Base-by-base conservation (phyloP, 148 eudicot species). In the Amaranthus cruentus region DNA sequence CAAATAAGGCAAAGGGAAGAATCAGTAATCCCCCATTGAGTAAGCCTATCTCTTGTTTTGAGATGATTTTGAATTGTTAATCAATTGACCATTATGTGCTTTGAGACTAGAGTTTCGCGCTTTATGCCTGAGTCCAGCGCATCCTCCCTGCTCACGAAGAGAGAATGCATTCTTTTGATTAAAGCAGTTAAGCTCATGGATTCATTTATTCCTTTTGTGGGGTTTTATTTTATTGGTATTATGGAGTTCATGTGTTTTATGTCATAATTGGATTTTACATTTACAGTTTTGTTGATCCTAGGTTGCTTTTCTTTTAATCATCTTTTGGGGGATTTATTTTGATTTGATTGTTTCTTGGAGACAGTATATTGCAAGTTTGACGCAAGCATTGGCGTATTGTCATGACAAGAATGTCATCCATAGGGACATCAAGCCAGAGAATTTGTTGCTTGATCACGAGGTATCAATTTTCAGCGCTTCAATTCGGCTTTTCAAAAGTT, bases 391-490 rank as follows among this genome's bases (percentile, higher is more conserved):
- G 86, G 89, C 87, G 0, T 91, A 94, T 62, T 94, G 98, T 76
- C 98, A 94, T 76, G 84, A 85, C 71, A 91, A 89, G 79, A 79
- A 91, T 78, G 97, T 89, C 72, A 91, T 94, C 81, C 98, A 94
- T 80, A 86, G 97, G 77, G 98, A 94, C 73, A 94, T 91, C 62
- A 94, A 94, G 81, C 97, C 97, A 4, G 97, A 94, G 81, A 94
- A 94, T 76, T 81, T 94, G 82, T 77, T 94, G 78, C 89, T 94
- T 72, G 97, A 91, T 82, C 97, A 91, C 54, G 90, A 89, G 98
- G 98, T 94, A 84, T 70, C 43, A 12, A 9, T 9, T 65, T 68
- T 4, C 57, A 53, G 55, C 46, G 55, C 53, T 51, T 71, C 47
- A 7, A n/a, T 53, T 7, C 14, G 11, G 9, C 10, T 6, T 38